A percentile compares a stretch with the other conserved stretches of the same genome.
phyloP scores from a whole-genome alignment of 169 alveolate genomes.

The Eimeria praecox region DNA sequence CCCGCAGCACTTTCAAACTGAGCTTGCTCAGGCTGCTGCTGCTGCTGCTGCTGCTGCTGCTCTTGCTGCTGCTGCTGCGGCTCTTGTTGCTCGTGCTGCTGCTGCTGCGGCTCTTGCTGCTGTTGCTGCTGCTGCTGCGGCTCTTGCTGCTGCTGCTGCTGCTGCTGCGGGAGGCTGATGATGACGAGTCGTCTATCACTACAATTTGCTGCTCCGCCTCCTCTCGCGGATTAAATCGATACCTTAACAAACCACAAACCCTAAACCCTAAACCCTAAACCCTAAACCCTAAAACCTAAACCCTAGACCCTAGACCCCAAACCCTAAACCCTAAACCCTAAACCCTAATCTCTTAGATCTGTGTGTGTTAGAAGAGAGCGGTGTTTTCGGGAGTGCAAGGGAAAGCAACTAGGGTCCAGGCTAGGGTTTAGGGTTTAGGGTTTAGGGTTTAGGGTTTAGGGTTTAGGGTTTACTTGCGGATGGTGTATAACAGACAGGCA shows the following conservation, averaged over 20 bases:
- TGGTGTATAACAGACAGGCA: constrained; percentile 29
- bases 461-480: constrained; percentile 54
- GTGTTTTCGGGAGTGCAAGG: background rate
- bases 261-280: constrained; percentile 24
- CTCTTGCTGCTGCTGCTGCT: background rate
- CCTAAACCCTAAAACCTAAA: constrained; percentile 22
- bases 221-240: constrained; percentile 31
- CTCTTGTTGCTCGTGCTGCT: background rate
- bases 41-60: constrained; percentile 11
- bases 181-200: background rate
- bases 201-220: constrained; percentile 44
- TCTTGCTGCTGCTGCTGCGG: constrained; percentile 38
- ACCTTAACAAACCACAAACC: constrained; percentile 40
- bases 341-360: background rate
- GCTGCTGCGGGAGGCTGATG: background rate
- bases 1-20: constrained; percentile 25
- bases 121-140: background rate
- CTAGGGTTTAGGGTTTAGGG: background rate
- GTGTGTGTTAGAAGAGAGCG: background rate
- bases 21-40: constrained; percentile 5
- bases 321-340: background rate
- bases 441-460: constrained; percentile 21
- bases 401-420: too few relatives aligned
- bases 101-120: background rate
- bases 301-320: background rate